phyloP scores from a whole-genome alignment of 2,329 filamentous ascomycete species.

The Penicillium polonicum region DNA sequence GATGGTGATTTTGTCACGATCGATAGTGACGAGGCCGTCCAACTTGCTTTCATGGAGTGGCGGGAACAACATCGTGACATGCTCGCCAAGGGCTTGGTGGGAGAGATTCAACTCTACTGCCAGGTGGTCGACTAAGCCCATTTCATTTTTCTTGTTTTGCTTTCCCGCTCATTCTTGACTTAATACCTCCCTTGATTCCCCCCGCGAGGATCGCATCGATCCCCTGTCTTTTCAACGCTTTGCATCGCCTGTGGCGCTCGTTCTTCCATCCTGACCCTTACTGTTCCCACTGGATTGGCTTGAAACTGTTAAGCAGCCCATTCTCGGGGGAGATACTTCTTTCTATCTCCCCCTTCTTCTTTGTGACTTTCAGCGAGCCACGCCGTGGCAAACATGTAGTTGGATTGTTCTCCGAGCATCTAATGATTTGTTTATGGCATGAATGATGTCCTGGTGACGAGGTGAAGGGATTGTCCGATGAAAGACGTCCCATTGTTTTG shows the following conservation, averaged over 20 bases:
- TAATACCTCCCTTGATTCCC: slow-evolving; percentile 11
- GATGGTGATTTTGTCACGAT: slow-evolving; percentile 93
- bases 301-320: slow-evolving; percentile 26
- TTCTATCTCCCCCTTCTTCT: slow-evolving; percentile 10
- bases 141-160: slow-evolving; percentile 9
- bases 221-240: slow-evolving; percentile 11
- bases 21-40: slow-evolving; percentile 92
- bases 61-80: slow-evolving; percentile 68
- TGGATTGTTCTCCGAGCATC: slow-evolving; percentile 10
- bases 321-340: slow-evolving; percentile 16
- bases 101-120: slow-evolving; percentile 88
- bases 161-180: slow-evolving; percentile 10
- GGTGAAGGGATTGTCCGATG: slow-evolving; percentile 6
- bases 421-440: slow-evolving; percentile 21
- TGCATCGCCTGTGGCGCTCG: slow-evolving; percentile 26
- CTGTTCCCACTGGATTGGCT: slow-evolving; percentile 34
- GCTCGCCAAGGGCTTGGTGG: slow-evolving; percentile 66
- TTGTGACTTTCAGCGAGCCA: slow-evolving; percentile 9
- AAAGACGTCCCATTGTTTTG: slow-evolving; percentile 5
- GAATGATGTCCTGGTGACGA: slow-evolving; percentile 15
- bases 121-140: slow-evolving; percentile 51
- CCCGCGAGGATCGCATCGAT: slow-evolving; percentile 4
- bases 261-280: slow-evolving; percentile 21
- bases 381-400: slow-evolving; percentile 8
- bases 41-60: slow-evolving; percentile 94